phyloP scores from a whole-genome alignment of 495 filamentous ascomycete species.

The Amphirosellinia nigrospora region DNA sequence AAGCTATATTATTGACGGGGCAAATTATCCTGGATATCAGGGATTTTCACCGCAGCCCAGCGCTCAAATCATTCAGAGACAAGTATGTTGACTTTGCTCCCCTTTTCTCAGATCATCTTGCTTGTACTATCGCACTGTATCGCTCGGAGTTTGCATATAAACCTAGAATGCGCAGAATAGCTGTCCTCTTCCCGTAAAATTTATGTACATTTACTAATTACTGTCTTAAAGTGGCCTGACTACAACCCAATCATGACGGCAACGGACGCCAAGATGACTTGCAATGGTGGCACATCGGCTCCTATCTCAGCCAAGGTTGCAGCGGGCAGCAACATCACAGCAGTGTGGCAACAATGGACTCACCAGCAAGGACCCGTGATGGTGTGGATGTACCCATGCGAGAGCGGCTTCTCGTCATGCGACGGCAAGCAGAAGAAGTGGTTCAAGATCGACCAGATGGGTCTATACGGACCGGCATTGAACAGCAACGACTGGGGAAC shows the following conservation, averaged over 20 bases:
- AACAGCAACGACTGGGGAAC: constrained; percentile 60
- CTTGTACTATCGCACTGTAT: no score
- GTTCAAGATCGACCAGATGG: constrained; percentile 68
- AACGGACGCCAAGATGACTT: constrained; percentile 53
- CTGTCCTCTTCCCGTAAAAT: no score
- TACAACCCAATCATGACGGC: constrained; percentile 58
- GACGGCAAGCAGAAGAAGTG: constrained; percentile 54
- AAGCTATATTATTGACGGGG: constrained; percentile 61
- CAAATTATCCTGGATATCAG: constrained; percentile 57
- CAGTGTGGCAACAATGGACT: constrained; percentile 62
- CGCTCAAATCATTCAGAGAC: constrained; percentile 59
- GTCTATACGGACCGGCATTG: constrained; percentile 49
- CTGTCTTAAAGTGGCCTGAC: constrained; percentile 49
- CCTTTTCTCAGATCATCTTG: no score
- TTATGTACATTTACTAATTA: not conserved
- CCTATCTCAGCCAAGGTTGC: constrained; percentile 48
- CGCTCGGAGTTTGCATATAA: no score
- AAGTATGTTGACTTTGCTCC: constrained; percentile 3
- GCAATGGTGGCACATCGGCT: constrained; percentile 62
- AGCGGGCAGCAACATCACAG: constrained; percentile 56
- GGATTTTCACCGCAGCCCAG: constrained; percentile 54
- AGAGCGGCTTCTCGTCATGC: constrained; percentile 52
- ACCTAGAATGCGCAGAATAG: no score
- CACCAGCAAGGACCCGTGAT: constrained; percentile 63
- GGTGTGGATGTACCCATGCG: constrained; percentile 61